Evolutionary conservation across 2,329 filamentous ascomycete genomes (phyloP), one percentile per base, ranked within the genome.

Genomic region (Zasmidium angulare): DNA sequence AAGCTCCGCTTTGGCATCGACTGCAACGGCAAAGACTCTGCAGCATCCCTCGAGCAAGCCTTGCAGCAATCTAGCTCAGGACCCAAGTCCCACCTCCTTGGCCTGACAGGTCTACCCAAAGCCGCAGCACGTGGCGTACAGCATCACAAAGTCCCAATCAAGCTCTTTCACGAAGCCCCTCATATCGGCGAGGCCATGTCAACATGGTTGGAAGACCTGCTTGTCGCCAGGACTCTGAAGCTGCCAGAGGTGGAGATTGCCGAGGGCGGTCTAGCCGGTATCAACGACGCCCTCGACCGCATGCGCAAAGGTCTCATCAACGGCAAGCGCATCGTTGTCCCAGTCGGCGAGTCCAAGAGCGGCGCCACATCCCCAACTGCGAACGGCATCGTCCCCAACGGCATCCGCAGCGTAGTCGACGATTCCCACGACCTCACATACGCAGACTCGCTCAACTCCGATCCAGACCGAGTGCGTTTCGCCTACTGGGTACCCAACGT

Each of bases 131-230:
- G 76, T 0, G 79, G 79, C 0, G 77, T 86, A 0, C 71, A 77
- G 4, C 81, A 86, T 58, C 88, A 91, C 68, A 84, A 80, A 0
- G 86, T 92, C 0, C 89, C 89, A 0, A 89, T 93, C 62, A 92
- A 92, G 72, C 68, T 90, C 2, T 92, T 90, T 68, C 89, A 93
- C 68, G 85, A 88, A 59, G 80, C 86, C 0, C 82, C 85, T 0
- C 78, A 79, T 1, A 78, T 91, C 0, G 89, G 89, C 0, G 82
- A 86, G 62, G 79, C 79, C 0, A 70, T 91, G 55, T 85, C 85
- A 12, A 70, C 76, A 1, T 92, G 89, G 89, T 75, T 91, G 23
- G 89, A 91, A 70, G 76, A 79, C 22, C 72, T 92, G n/a, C 72
- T 92, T 6, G 76, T 81, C 9, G 75, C 79, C 0, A 78, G 80